Conservation (phyloP, 2,329 filamentous ascomycete genomes). For the Phialophora expanda region DNA sequence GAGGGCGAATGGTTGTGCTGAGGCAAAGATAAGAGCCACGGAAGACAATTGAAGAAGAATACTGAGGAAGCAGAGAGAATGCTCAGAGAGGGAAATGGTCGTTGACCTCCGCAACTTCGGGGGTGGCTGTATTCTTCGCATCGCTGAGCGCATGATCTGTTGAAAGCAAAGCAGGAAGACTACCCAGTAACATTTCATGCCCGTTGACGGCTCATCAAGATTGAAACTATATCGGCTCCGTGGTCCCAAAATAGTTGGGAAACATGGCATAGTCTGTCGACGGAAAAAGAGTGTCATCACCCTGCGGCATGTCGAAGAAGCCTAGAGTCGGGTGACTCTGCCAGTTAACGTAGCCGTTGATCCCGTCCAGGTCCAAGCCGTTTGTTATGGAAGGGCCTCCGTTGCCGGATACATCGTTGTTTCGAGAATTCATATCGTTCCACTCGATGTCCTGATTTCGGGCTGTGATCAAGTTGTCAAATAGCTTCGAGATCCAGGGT, state of each 20-base stretch:
- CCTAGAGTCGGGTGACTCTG: conserved; percentile 21
- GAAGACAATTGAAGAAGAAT: too few species aligned
- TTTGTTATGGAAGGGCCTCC: neutral
- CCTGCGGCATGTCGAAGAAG: conserved; percentile 22
- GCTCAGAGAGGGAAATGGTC: neutral
- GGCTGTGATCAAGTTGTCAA: conserved; percentile 19
- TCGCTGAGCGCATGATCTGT: neutral
- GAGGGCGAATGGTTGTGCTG: conserved; percentile 40
- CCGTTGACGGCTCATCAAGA: conserved; percentile 10
- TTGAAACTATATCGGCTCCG: conserved; percentile 17
- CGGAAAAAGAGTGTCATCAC: conserved; percentile 16
- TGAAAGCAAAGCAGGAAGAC: neutral
- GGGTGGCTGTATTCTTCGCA: neutral
- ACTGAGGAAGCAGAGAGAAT: neutral
- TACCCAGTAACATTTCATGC: conserved; percentile 2
- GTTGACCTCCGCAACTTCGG: too few species aligned
- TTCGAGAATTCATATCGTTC: conserved; percentile 1
- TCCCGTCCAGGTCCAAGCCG: conserved; percentile 16
- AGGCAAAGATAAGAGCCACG: too few species aligned
- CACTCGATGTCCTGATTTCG: neutral
- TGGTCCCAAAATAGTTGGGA: conserved; percentile 16
- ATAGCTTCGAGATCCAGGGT: conserved; percentile 22
- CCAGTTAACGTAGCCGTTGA: conserved; percentile 16
- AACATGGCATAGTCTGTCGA: conserved; percentile 21
- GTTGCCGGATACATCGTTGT: neutral